phyloP scores from a whole-genome alignment of 2,329 filamentous ascomycete species.

The Talaromyces marneffei region DNA sequence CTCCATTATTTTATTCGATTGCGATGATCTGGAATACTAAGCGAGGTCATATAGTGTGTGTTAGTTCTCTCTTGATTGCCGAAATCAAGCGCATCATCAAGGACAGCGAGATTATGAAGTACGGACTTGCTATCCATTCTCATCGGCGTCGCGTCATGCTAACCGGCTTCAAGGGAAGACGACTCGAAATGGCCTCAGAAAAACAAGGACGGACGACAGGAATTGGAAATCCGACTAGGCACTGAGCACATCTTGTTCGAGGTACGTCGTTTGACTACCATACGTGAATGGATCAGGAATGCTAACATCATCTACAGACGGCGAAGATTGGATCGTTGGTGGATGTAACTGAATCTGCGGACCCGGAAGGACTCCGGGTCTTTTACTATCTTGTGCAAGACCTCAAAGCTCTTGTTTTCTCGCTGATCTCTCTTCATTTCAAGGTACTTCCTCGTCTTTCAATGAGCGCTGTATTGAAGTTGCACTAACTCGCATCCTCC shows the following conservation, averaged over 20 bases:
- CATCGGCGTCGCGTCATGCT: not conserved
- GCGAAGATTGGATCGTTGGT: slow-evolving; percentile 97
- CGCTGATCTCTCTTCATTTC: slow-evolving; percentile 92
- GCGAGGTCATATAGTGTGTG: slow-evolving; percentile 66
- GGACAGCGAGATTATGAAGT: slow-evolving; percentile 96
- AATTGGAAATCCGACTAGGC: slow-evolving; percentile 88
- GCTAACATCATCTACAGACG: slow-evolving; percentile 53
- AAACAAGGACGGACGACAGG: slow-evolving; percentile 97
- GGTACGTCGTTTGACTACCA: slow-evolving; percentile 45
- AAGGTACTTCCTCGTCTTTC: slow-evolving; percentile 53
- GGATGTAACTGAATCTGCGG: slow-evolving; percentile 91
- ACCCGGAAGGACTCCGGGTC: slow-evolving; percentile 90
- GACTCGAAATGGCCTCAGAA: slow-evolving; percentile 98
- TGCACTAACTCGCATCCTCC: slow-evolving; percentile 6
- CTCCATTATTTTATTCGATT: slow-evolving; percentile 1
- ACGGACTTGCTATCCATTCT: slow-evolving; percentile 21
- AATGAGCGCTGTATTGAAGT: not conserved
- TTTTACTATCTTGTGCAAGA: slow-evolving; percentile 99
- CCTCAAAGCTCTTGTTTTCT: slow-evolving; percentile 93
- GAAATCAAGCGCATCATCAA: slow-evolving; percentile 98
- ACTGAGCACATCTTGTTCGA: slow-evolving; percentile 98
- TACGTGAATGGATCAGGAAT: not conserved
- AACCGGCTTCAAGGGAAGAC: slow-evolving; percentile 65
- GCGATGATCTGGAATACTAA: not conserved
- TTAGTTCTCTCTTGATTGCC: slow-evolving; percentile 80